Base-by-base conservation (phyloP, 495 filamentous ascomycete species). In the Cetradonia linearis region DNA sequence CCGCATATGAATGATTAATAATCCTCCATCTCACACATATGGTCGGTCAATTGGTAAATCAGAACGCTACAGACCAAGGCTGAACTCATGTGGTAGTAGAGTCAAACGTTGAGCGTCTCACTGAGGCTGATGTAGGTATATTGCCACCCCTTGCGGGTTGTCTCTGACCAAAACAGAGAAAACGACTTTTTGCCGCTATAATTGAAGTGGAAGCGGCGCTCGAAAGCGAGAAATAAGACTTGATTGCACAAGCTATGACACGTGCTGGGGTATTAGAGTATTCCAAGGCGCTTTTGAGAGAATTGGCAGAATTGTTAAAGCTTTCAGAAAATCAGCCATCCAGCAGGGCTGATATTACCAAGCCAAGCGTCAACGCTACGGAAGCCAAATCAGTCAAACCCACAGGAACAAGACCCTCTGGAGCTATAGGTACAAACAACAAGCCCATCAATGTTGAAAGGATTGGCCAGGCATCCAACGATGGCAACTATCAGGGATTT, bases 211-310 rank as follows among this genome's bases (percentile, higher is more conserved):
- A 54, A 47, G 38, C n/a, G 7, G 46, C 20, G 16, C 55, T 36
- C 2, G 8, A 60, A 18, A 44, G 6, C 16, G 58, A 60, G n/a
- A 60, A 60, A 31, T 60, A 49, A 49, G 18, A 47, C 4, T 18
- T 60, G 28, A 37, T 60, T n/a, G 48, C 58, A 30, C 16, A 55
- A 55, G 49, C 37, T 46, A 55, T 60, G 58, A 44, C 30, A 31
- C 58, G 58, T 60, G 40, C n/a, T 18, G 58, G 58, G 16, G 40
- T 20, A 6, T 28, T 27, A 20, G 20, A 33, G 10, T 47, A 60
- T 23, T 55, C 58, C 1, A 28, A 9, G 38, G 49, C 11, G 27
- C 40, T 53, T 9, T 20, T 44, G 20, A 33, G 25, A n/a, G 20
- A 46, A n/a, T 47, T 37, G 11, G 50, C 34, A 18, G 30, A 25